Base-by-base conservation (phyloP, 768 basidiomycete species). In the Artomyces pyxidatus region DNA sequence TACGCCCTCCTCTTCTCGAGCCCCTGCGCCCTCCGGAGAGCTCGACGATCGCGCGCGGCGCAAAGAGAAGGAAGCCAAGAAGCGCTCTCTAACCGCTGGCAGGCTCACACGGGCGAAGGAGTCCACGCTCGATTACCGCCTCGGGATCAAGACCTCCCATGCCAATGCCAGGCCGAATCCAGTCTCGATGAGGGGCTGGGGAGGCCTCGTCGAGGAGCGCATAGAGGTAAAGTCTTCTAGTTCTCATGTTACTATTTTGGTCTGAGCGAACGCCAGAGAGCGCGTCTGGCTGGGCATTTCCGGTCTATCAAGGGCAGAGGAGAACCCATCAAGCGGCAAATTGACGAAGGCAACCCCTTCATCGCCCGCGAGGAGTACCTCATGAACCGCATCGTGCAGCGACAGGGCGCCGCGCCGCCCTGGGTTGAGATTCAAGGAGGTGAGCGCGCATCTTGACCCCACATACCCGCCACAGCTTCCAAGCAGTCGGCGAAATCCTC, bases 391-490 rank as follows among this genome's bases (percentile, higher is more conserved):
- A 88, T 90, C 50, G 76, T 92, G 6, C 82, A 88, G 59, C 72
- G 80, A 43, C 84, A 89, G 54, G 88, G 85, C n/a, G 85, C 84
- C 6, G 77, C 80, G 3, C 90, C 89, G 26, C 84, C 87, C 3
- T 93, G 90, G 89, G 81, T 92, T 1, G 88, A 92, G 65, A 58
- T 88, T 28, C 89, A 90, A 63, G 69, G 71, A 48, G 84, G 83
- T 80, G 53, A 40, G 76, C 62, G 19, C 21, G 11, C 39, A 16
- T 25, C 22, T n/a, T 22, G 16, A 43, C 14, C n/a, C 14, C 37
- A 37, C 14, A 11, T 27, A 11, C 21, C 6, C n/a, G n/a, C n/a
- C n/a, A n/a, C n/a, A n/a, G n/a, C n/a, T n/a, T n/a, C n/a, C n/a
- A n/a, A 19, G 17, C 21, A 16, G 17, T 8, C 40, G 6, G 7